Evolutionary conservation across 495 filamentous ascomycete genomes (phyloP), one percentile per base, ranked within the genome.

Genomic region (Pyronema omphalodes): DNA sequence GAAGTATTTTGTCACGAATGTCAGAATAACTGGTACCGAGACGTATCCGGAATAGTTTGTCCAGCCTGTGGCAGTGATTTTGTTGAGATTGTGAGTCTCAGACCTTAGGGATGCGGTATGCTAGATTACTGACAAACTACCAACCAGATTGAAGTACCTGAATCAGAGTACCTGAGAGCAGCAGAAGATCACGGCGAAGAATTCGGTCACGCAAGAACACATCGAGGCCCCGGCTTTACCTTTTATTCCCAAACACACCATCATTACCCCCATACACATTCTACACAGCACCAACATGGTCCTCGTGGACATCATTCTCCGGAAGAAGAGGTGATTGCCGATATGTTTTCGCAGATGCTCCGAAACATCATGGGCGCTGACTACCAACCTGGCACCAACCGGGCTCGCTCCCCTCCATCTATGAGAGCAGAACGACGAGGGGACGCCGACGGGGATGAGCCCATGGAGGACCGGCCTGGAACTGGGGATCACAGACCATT

Each of bases 1-100:
- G 71, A 86, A 17, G 79, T 94, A 45, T 84, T 74, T 61, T 98
- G 91, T 66, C 86, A 95, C 67, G 60, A 68, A 36, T 96, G 91
- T 71, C 60, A 73, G 37, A 71, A 81, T 44, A 82, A 94, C 60
- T 95, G 85, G 86, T 81, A 77, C 55, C 71, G 75, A 51, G 76
- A 84, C 60, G 73, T 82, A 53, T 70, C 73, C 57, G 76, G 74
- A 36, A 67, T 93, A 49, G 66, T 65, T 9, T 98, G 91, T 57
- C 88, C 88, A 37, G 15, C 9, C 33, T 98, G 91, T 63, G 55
- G 72, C 9, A 76, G 77, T n/a, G 84, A 93, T 6, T 79, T 84
- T 64, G 83, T 77, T 6, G 86, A 98, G 69, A 89, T 94, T 55
- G 88, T 86, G 65, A 55, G 79, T 73, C 43, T 15, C 39, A 45